Conservation (phyloP, 805 yeast genomes). For the Dipodascus albidus region DNA sequence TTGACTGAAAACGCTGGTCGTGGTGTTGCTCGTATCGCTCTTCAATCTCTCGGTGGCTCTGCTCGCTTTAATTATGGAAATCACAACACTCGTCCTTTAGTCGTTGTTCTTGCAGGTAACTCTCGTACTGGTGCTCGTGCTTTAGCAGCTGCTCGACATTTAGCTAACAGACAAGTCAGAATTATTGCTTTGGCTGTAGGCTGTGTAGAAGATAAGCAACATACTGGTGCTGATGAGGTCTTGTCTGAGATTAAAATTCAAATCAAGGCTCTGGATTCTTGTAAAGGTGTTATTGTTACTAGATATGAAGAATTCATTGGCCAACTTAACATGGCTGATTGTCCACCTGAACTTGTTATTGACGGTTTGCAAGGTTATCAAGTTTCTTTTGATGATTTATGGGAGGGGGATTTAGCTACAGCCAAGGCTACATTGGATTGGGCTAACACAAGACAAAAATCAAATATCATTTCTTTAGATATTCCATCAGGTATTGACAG, state of each 20-base stretch:
- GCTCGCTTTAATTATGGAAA: conserved; percentile 52
- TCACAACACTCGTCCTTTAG: conserved; percentile 71
- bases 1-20: conserved; percentile 59
- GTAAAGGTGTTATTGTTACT: conserved; percentile 43
- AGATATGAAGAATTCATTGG: conserved; percentile 21
- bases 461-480: conserved; percentile 55
- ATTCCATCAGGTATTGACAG: conserved; percentile 77
- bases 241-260: conserved; percentile 24
- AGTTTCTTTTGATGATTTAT: conserved; percentile 49
- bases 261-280: conserved; percentile 40
- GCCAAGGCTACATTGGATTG: conserved; percentile 42
- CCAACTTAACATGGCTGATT: conserved; percentile 35
- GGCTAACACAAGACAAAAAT: conserved; percentile 40
- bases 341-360: conserved; percentile 68
- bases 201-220: conserved; percentile 26
- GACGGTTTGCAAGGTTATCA: conserved; percentile 85
- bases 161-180: conserved; percentile 56
- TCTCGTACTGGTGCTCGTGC: conserved; percentile 66
- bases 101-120: conserved; percentile 61
- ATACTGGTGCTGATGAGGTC: conserved; percentile 13
- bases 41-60: conserved; percentile 57
- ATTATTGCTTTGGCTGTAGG: conserved; percentile 39
- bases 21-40: conserved; percentile 48
- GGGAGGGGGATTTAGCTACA: conserved; percentile 23
- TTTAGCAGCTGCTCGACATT: conserved; percentile 66